Percentiles rank a stretch among this genome's conserved stretches.
Conservation (phyloP, 2,329 filamentous ascomycete genomes). For the Fusarium hostae region DNA sequence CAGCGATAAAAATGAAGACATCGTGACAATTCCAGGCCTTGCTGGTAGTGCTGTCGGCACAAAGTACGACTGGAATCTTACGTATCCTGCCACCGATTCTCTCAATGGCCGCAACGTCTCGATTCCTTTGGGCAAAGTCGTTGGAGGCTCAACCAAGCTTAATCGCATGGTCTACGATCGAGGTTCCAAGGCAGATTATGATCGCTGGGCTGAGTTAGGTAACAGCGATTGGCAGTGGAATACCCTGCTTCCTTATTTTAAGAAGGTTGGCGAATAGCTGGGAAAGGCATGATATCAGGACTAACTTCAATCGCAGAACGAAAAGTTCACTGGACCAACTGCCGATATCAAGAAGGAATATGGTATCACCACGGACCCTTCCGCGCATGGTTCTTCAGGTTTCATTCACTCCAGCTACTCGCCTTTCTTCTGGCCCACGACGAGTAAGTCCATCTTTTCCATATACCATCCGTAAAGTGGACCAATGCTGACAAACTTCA, state of each 20-base stretch:
- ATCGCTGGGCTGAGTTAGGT: conserved; percentile 59
- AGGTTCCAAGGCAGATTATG: conserved; percentile 53
- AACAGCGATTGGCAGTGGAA: conserved; percentile 56
- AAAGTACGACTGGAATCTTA: conserved; percentile 41
- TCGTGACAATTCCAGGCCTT: conserved; percentile 35
- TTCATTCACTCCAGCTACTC: conserved; percentile 36
- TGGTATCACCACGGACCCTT: conserved; percentile 22
- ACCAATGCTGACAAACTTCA: neutral
- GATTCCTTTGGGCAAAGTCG: conserved; percentile 46
- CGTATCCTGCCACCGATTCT: conserved; percentile 13
- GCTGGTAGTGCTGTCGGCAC: conserved; percentile 39
- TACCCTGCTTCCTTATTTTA: conserved; percentile 56
- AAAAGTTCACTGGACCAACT: conserved; percentile 26
- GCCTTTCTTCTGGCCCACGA: conserved; percentile 42
- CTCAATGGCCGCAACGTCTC: conserved; percentile 32
- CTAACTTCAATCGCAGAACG: conserved; percentile 17
- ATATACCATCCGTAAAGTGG: rapidly evolving
- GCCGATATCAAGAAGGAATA: conserved; percentile 27
- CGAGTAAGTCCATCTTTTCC: conserved; percentile 11
- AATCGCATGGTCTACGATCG: conserved; percentile 55
- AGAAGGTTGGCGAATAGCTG: conserved; percentile 47
- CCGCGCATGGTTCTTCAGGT: conserved; percentile 26
- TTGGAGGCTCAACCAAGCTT: conserved; percentile 55
- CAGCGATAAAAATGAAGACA: conserved; percentile 36
- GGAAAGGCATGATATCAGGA: neutral